These are phyloP conservation scores for Phytophthora sojae DNA, from an alignment of 352 stramenopile species.

Conservation along the genomic window DNA sequence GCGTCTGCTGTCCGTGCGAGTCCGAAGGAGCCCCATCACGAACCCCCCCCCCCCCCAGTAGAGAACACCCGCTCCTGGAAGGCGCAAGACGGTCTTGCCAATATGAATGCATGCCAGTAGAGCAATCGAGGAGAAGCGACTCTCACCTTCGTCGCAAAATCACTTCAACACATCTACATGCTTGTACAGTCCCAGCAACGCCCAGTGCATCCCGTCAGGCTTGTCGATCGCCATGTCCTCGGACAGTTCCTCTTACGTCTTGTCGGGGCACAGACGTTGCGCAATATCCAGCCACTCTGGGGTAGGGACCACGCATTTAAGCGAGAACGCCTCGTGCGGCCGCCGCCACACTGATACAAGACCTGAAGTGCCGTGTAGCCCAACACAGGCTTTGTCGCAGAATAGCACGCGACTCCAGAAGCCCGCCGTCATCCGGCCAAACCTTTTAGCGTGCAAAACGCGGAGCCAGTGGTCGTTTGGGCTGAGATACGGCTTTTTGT, in stretches of 20 bases:
- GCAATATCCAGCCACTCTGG: slow-evolving; percentile 4
- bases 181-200: slow-evolving; percentile 8
- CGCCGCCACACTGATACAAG: slow-evolving; percentile 2
- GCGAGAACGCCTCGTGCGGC: neutral
- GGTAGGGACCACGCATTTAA: neutral
- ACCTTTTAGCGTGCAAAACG: slow-evolving; percentile 5
- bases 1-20: slow-evolving; percentile 8
- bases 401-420: slow-evolving; percentile 2
- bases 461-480: neutral
- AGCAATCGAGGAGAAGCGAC: neutral
- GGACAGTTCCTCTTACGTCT: neutral
- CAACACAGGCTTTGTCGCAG: slow-evolving; percentile 1
- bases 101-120: neutral
- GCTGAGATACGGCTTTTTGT: slow-evolving; percentile 16
- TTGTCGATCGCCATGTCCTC: slow-evolving; percentile 4
- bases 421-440: neutral
- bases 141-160: slow-evolving; percentile 13
- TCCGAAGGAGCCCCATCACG: neutral
- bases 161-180: slow-evolving; percentile 12
- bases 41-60: neutral
- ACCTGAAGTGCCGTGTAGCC: slow-evolving; percentile 4
- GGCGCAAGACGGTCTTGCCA: neutral
- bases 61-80: slow-evolving; percentile 9
- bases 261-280: slow-evolving; percentile 1
- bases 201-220: slow-evolving; percentile 1